Conservation (phyloP, 345 rosid species). For the Camelina neglecta region DNA sequence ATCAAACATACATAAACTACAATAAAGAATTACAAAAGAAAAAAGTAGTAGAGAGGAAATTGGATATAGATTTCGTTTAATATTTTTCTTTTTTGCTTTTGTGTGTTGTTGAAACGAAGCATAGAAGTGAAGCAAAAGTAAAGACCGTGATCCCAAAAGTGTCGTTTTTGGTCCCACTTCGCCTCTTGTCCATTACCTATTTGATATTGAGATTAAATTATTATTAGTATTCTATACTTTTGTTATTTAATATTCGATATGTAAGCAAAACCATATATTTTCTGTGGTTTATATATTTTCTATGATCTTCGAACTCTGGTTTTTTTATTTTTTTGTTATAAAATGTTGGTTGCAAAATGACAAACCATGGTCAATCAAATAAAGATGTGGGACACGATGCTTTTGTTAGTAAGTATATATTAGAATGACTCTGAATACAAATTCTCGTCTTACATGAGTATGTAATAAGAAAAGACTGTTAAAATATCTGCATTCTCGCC, state of each 20-base stretch:
- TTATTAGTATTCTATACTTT: conserved; percentile 11
- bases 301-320: background rate
- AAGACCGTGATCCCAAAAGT: conserved; percentile 66
- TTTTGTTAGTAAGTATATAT: background rate
- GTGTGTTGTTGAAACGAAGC: conserved; percentile 54
- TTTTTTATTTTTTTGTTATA: background rate
- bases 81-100: conserved; percentile 34
- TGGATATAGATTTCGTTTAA: conserved; percentile 3
- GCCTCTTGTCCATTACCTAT: conserved; percentile 45
- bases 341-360: background rate
- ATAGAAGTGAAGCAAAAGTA: conserved; percentile 93
- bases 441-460: background rate
- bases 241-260: conserved; percentile 6
- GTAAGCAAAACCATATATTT: conserved; percentile 19
- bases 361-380: background rate
- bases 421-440: background rate
- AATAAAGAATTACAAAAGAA: conserved; percentile 3
- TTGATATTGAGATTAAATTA: conserved; percentile 33
- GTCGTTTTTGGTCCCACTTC: conserved; percentile 65
- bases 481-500: background rate
- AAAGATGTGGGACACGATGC: background rate
- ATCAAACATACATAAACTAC: conserved; percentile 21
- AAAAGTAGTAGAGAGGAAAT: conserved; percentile 13
- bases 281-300: background rate
- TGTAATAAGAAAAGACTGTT: background rate